A percentile compares a stretch with the other conserved stretches of the same genome.
Evolutionary conservation across 2,329 filamentous ascomycete genomes (phyloP).

Genomic region (Xylariales sp.): DNA sequence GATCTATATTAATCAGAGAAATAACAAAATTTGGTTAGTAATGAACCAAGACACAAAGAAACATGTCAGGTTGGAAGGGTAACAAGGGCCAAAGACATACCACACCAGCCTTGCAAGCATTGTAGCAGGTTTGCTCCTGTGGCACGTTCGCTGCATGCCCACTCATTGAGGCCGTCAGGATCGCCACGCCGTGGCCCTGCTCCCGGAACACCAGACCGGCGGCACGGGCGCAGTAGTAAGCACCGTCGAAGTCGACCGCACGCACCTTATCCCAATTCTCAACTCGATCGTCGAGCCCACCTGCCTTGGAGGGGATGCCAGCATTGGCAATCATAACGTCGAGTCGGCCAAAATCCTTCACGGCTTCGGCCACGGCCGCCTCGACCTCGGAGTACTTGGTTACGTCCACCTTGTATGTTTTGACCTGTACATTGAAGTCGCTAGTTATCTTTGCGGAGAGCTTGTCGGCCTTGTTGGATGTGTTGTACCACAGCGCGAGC

Average conservation of each 20-base stretch:
- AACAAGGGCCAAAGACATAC: too few species aligned
- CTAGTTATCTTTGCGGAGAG: conserved; percentile 10
- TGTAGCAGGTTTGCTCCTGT: conserved; percentile 70
- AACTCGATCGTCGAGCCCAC: conserved; percentile 61
- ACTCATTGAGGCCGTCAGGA: conserved; percentile 75
- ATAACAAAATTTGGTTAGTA: too few species aligned
- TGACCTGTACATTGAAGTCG: conserved; percentile 30
- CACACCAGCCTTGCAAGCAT: conserved; percentile 62
- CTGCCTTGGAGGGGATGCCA: conserved; percentile 69
- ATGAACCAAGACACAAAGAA: too few species aligned
- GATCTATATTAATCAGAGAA: too few species aligned
- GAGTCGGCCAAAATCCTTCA: conserved; percentile 67
- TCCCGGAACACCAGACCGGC: conserved; percentile 66
- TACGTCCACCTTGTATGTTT: conserved; percentile 60
- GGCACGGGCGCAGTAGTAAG: conserved; percentile 71
- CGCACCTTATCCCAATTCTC: conserved; percentile 65
- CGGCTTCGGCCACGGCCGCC: conserved; percentile 44
- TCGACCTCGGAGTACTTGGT: conserved; percentile 47
- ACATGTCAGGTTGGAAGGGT: too few species aligned
- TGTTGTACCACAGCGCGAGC: conserved; percentile 16
- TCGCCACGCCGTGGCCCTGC: conserved; percentile 64
- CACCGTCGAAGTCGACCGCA: conserved; percentile 68
- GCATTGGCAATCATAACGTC: conserved; percentile 79
- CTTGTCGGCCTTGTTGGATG: conserved; percentile 11
- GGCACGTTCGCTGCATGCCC: conserved; percentile 76